Conservation (phyloP, 2,329 filamentous ascomycete species). For the Massarina eburnea region DNA sequence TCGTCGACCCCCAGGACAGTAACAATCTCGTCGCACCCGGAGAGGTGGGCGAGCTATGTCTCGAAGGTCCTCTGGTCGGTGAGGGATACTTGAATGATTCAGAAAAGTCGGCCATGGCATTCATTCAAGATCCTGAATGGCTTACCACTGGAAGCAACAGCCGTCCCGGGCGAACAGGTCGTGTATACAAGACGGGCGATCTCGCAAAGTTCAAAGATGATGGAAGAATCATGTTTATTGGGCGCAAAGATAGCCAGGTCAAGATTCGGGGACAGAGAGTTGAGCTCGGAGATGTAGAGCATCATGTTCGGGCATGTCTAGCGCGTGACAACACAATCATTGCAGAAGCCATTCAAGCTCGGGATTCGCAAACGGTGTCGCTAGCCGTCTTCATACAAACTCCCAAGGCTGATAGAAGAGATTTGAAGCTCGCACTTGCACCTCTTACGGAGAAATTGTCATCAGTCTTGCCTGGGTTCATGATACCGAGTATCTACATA, state of each 20-base stretch:
- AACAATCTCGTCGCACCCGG: conserved; percentile 14
- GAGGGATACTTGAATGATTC: conserved; percentile 25
- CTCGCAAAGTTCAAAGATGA: conserved; percentile 9
- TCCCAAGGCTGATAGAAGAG: no score
- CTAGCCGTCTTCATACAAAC: no score
- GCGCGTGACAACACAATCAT: no score
- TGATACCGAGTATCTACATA: no score
- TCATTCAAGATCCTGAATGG: conserved; percentile 6
- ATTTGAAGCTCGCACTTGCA: no score
- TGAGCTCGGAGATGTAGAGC: conserved; percentile 11
- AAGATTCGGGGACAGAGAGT: conserved; percentile 16
- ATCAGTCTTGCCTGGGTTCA: no score
- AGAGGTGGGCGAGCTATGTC: conserved; percentile 52
- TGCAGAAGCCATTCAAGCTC: no score
- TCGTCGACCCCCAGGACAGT: conserved; percentile 17
- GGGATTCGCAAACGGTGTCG: no score
- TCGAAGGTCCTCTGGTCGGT: conserved; percentile 54
- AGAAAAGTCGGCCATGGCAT: conserved; percentile 28
- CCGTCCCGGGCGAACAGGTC: neutral
- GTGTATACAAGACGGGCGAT: conserved; percentile 28
- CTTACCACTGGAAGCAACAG: neutral
- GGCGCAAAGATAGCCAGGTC: conserved; percentile 14
- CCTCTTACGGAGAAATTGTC: no score
- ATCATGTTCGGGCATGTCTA: neutral
- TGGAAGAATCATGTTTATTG: conserved; percentile 9